Base-by-base conservation (phyloP, 305 asterid species). In the Solanum aculeatissimum region DNA sequence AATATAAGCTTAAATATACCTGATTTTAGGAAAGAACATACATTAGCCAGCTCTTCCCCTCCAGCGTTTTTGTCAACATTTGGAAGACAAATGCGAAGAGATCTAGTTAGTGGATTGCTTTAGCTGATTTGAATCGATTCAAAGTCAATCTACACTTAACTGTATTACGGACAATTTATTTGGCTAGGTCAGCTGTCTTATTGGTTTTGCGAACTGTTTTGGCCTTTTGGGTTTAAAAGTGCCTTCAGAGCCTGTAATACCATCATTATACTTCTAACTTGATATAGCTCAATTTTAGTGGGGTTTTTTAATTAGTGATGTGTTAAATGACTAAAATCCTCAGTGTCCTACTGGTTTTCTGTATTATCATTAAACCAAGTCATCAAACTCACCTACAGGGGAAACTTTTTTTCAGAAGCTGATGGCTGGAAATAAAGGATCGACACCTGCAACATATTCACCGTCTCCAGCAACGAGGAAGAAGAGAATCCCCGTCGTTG, bases 371-470 rank as follows among this genome's bases (percentile, higher is more conserved):
- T 15, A 66, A 66, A 29, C 14, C 0, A 16, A 32, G 74, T 29
- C 23, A 32, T 29, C 74, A 14, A 13, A 66, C 45, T 66, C 74
- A 32, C 45, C 45, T 68, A 68, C 25, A 35, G 15, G 9, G 49
- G 4, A 35, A 9, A 3, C 7, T 19, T 4, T 0, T 35, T 68
- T 68, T 25, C 60, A 42, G 38, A 71, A 42, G 38, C 57, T 47
- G 60, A 74, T 74, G 81, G 94, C 97, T 84, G 95, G 92, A 65
- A 95, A 93, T 90, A 69, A 88, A 49, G 93, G 90, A 82, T 87
- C 88, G 0, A 83, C 93, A 47, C 93, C 93, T 86, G 62, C 91
- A 54, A 96, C 98, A 7, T 96, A 96, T 81, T 91, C 97, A 18
- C 98, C 97, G 21, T 93, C 95, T 15, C 82, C 86, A 32, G 78